Percentiles rank a stretch among this genome's conserved stretches.
Conservation (phyloP, 2,329 filamentous ascomycete genomes). For the Onygena corvina region DNA sequence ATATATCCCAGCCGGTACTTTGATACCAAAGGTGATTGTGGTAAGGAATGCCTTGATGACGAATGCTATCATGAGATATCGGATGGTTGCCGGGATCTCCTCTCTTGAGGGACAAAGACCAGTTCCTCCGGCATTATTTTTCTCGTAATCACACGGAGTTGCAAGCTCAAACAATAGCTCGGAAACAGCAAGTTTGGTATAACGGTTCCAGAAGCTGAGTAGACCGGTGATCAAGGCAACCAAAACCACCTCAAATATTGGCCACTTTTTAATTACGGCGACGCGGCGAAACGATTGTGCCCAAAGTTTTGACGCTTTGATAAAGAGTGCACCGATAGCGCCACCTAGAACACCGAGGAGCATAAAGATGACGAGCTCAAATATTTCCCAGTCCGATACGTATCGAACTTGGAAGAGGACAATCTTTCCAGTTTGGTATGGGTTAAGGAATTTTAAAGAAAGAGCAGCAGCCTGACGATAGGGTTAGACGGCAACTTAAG, state of each 20-base stretch:
- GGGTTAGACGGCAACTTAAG: too few relatives aligned
- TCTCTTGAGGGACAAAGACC: conserved; percentile 66
- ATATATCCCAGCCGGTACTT: conserved; percentile 92
- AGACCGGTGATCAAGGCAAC: conserved; percentile 77
- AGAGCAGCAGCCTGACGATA: conserved; percentile 52
- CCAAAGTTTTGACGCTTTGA: conserved; percentile 88
- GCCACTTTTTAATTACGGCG: conserved; percentile 64
- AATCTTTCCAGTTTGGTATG: conserved; percentile 91
- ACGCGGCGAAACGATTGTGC: conserved; percentile 78
- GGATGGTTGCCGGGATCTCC: conserved; percentile 66
- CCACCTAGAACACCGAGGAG: conserved; percentile 79
- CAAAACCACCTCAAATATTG: conserved; percentile 74
- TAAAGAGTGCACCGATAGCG: conserved; percentile 77
- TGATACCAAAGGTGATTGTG: conserved; percentile 86
- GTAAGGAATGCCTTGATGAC: conserved; percentile 83
- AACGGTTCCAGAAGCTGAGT: conserved; percentile 82
- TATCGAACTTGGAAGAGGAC: conserved; percentile 94
- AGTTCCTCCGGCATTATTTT: conserved; percentile 52
- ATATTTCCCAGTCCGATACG: conserved; percentile 79
- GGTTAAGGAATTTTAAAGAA: conserved; percentile 87
- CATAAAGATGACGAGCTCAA: conserved; percentile 76
- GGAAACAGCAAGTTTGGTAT: conserved; percentile 79
- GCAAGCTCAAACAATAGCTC: conserved; percentile 85
- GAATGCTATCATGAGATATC: conserved; percentile 63
- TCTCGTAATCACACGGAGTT: conserved; percentile 62